phyloP scores from a whole-genome alignment of 805 yeast genomes.

The Vanderwaltozyma tropicalis region DNA sequence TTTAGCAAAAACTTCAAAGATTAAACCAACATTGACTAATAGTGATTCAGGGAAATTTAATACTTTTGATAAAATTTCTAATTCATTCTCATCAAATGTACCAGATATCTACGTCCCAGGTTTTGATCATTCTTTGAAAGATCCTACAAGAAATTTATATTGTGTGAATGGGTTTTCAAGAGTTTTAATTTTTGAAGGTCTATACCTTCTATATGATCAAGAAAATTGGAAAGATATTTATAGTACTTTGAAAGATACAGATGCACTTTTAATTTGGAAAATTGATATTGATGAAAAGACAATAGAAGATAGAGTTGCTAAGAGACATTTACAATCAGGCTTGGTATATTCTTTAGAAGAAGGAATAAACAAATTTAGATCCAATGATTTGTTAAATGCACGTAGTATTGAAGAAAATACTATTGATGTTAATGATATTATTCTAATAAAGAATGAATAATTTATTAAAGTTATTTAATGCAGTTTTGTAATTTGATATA shows the following conservation, averaged over 20 bases:
- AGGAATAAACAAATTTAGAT: conserved; percentile 41
- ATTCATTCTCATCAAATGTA: conserved; percentile 14
- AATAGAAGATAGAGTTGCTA: conserved; percentile 50
- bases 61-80: conserved; percentile 11
- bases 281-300: conserved; percentile 36
- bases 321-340: conserved; percentile 55
- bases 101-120: conserved; percentile 48
- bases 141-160: conserved; percentile 53
- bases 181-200: conserved; percentile 65
- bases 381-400: conserved; percentile 62
- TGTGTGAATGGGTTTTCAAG: conserved; percentile 36
- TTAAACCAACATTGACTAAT: conserved; percentile 6
- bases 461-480: too few relatives aligned
- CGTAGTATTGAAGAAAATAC: conserved; percentile 14
- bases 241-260: conserved; percentile 9
- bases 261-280: conserved; percentile 40
- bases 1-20: conserved; percentile 11
- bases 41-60: conserved; percentile 1
- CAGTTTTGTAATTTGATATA: neutral
- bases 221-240: conserved; percentile 42
- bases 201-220: conserved; percentile 51
- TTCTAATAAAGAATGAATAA: conserved; percentile 15
- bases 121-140: conserved; percentile 65
- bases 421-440: conserved; percentile 11
- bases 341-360: conserved; percentile 37